A percentile compares a stretch with the other conserved stretches of the same genome.
These are phyloP conservation scores for Aspergillus panamensis DNA, from an alignment of 495 filamentous ascomycete species.

Conservation along the genomic window DNA sequence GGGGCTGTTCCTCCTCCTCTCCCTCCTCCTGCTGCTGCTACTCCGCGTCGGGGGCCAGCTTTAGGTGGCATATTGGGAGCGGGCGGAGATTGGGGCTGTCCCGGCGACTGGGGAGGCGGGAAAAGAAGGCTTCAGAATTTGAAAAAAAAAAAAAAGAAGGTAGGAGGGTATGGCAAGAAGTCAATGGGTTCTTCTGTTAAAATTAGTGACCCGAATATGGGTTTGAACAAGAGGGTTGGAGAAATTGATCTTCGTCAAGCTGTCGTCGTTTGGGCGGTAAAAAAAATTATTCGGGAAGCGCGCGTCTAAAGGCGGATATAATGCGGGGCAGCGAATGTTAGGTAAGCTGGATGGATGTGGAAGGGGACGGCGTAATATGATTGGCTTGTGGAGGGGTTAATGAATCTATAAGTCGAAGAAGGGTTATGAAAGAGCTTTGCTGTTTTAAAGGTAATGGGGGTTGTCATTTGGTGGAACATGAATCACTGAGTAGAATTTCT, in stretches of 20 bases:
- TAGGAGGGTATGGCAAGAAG: neutral
- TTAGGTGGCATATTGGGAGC: slow-evolving; percentile 44
- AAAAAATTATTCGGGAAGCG: slow-evolving; percentile 10
- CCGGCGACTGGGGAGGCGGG: too few relatives aligned
- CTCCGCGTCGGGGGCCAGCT: slow-evolving; percentile 33
- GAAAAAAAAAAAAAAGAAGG: neutral
- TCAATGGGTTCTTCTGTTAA: too few relatives aligned
- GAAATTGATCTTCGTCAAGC: neutral
- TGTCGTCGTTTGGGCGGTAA: neutral
- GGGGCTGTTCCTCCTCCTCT: slow-evolving; percentile 27
- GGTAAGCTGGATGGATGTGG: too few relatives aligned
- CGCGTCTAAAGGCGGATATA: slow-evolving; percentile 15
- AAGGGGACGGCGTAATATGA: too few relatives aligned
- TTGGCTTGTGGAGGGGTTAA: too few relatives aligned
- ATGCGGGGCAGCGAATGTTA: slow-evolving; percentile 13
- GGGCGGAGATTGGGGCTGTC: neutral
- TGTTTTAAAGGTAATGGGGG: too few relatives aligned
- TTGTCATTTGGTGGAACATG: too few relatives aligned
- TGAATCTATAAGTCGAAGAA: too few relatives aligned
- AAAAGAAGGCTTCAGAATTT: neutral
- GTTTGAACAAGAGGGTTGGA: neutral
- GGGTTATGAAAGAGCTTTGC: too few relatives aligned
- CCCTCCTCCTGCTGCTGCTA: slow-evolving; percentile 18
- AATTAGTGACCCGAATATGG: too few relatives aligned
- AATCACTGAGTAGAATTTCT: too few relatives aligned